Evolutionary conservation across 495 filamentous ascomycete genomes (phyloP).

Genomic region (Aspergillus bridgeri): DNA sequence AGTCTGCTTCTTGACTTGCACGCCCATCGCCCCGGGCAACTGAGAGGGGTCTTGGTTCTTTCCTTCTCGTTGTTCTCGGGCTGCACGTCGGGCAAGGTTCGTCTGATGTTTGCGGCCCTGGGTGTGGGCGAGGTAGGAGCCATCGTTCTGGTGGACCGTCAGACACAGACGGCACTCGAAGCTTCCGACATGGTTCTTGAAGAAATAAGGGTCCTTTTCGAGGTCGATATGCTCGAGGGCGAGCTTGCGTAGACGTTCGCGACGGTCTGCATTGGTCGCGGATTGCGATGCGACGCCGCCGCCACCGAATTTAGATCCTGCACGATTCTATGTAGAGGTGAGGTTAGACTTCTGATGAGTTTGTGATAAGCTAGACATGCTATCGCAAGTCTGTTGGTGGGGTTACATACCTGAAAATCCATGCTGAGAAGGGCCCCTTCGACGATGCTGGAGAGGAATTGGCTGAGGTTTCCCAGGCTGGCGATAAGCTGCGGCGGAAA

Average conservation of each 20-base stretch:
- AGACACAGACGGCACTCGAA: conserved; percentile 98
- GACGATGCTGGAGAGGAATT: too few relatives aligned
- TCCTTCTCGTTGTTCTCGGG: conserved; percentile 86
- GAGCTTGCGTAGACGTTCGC: conserved; percentile 95
- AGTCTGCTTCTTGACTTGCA: conserved; percentile 81
- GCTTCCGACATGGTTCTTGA: conserved; percentile 98
- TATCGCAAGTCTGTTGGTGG: not conserved
- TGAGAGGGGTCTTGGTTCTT: conserved; percentile 68
- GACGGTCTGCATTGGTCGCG: conserved; percentile 92
- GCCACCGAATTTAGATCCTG: conserved; percentile 96
- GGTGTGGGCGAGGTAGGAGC: conserved; percentile 97
- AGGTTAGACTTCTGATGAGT: not conserved
- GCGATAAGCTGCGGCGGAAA: conserved; percentile 7
- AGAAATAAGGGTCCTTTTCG: conserved; percentile 99
- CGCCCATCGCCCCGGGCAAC: conserved; percentile 68
- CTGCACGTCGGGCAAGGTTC: conserved; percentile 94
- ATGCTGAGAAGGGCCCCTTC: too few relatives aligned
- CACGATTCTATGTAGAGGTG: conserved; percentile 68
- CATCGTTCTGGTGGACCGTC: conserved; percentile 99
- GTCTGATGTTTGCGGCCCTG: conserved; percentile 99
- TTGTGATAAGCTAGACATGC: not conserved
- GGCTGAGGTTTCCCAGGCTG: not conserved
- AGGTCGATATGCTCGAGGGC: conserved; percentile 98
- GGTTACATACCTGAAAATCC: conserved; percentile 58
- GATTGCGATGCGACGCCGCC: conserved; percentile 93